phyloP scores from a whole-genome alignment of 805 yeast genomes.

The Nakazawaea holstii region DNA sequence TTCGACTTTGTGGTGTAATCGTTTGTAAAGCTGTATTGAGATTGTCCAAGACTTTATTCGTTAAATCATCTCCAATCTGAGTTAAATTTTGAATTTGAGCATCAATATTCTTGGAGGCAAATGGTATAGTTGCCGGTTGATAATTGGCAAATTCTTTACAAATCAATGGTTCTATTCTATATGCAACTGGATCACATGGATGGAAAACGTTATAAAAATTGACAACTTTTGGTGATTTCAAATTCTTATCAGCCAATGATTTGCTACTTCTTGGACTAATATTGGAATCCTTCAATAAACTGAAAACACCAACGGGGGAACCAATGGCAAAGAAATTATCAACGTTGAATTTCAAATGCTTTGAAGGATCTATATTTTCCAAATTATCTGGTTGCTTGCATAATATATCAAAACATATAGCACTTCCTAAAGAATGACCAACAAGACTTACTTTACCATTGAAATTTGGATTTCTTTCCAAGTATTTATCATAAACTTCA shows the following conservation, averaged over 20 bases:
- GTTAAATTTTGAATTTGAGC: slow-evolving; percentile 32
- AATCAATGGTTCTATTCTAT: slow-evolving; percentile 83
- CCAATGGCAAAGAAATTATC: slow-evolving; percentile 78
- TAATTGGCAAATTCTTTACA: slow-evolving; percentile 39
- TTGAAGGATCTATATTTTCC: slow-evolving; percentile 14
- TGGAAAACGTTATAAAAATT: slow-evolving; percentile 82
- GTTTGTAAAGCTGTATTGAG: slow-evolving; percentile 8
- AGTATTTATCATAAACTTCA: slow-evolving; percentile 50
- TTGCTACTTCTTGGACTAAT: slow-evolving; percentile 37
- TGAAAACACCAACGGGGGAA: slow-evolving; percentile 86
- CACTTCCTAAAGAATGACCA: slow-evolving; percentile 92
- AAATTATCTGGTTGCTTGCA: slow-evolving; percentile 37
- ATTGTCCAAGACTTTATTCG: slow-evolving; percentile 21
- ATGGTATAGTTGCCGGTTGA: slow-evolving; percentile 55
- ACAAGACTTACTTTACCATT: slow-evolving; percentile 77
- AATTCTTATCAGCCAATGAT: background rate
- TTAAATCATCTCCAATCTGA: slow-evolving; percentile 37
- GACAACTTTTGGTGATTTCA: slow-evolving; percentile 48
- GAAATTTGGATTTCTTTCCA: slow-evolving; percentile 61
- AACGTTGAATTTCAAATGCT: slow-evolving; percentile 61
- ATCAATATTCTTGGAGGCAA: slow-evolving; percentile 46
- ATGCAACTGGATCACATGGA: slow-evolving; percentile 88
- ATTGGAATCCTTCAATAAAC: slow-evolving; percentile 60
- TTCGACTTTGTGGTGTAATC: background rate
- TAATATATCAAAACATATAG: slow-evolving; percentile 74